Evolutionary conservation across 371 early-diverging fungal species (phyloP), one percentile per base, ranked within the genome.

Genomic region (Massospora cicadina): DNA sequence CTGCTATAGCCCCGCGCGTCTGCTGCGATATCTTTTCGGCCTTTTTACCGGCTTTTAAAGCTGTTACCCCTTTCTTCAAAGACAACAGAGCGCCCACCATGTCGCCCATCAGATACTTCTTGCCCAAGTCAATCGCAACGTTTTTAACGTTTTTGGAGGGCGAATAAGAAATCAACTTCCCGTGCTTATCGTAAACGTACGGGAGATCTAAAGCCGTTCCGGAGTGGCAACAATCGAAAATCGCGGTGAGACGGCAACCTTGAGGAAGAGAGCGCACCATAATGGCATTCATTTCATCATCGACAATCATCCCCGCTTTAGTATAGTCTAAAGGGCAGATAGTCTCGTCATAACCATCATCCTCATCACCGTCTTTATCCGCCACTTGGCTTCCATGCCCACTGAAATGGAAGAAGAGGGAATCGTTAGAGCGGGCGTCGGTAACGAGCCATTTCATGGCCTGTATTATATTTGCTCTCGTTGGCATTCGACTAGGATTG

Each of bases 181-280:
- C 93, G 58, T 79, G 71, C 17, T 84, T 82, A 60, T 82, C 80
- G 73, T 95, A 93, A 53, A 83, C 77, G 71, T 81, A 93, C 10
- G 93, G 93, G 27, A 95, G 78, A 73, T 95, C 95, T 23, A 95
- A 73, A 0, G 86, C 90, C 1, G 93, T 83, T 28, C 91, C 95
- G 30, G 87, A 86, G 74, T 90, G 90, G 65, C 90, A 90, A 65
- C 85, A 87, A 69, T 88, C 90, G 71, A 92, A 92, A 65, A 95
- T 82, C 25, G 84, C 86, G 0, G 93, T 93, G 69, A 98, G 75
- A 28, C 90, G 80, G 63, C 81, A 82, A 53, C 95, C 95, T 55
- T 82, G 79, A 21, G 93, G 93, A 29, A 96, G 77, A 1, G 87
- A 82, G 28, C 73, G 71, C 23, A 95, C 93, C 73, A 96, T 76